Base-by-base conservation (phyloP, 768 basidiomycete genomes). In the Mycena kentingensis region DNA sequence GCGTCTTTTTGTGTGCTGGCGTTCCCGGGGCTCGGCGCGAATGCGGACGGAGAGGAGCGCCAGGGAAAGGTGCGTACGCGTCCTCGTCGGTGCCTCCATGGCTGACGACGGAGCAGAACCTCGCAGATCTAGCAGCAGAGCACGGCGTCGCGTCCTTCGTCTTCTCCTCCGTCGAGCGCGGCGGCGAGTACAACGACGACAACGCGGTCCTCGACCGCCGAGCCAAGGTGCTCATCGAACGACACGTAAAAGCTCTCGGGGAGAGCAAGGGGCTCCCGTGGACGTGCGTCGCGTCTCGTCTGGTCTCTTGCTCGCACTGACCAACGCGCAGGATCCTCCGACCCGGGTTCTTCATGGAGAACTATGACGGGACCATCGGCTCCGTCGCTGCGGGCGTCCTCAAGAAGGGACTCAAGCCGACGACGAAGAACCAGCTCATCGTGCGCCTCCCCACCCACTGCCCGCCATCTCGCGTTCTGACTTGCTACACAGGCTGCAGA, bases 321-420 rank as follows among this genome's bases (percentile, higher is more conserved):
- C 1, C 21, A 31, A 29, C 26, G 2, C 11, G 4, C 51, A 75
- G 73, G 16, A 71, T 77, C 44, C 44, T 77, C 21, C 73, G 74
- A 5, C 74, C 74, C 3, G 69, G 63, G 8, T 73, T 76, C 49
- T 77, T 77, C 57, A 72, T 76, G 73, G 75, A 76, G 44, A 76
- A 76, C 46, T 75, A 71, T 34, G 67, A 73, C 8, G 68, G 72
- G 4, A 63, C 61, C 3, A 66, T 75, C 18, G 76, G 76, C 4
- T 58, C 65, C 2, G 61, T 77, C 25, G 67, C 74, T 1, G 63
- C 62, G 3, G 65, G 64, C 27, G 69, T 73, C 2, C 43, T 77
- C 6, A 67, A 61, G 24, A 55, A 45, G 21, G 75, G 73, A 3
- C 55, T 76, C 18, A 65, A 71, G 44, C 62, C 64, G 3, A 56